Conservation (phyloP, 495 filamentous ascomycete genomes). For the Hypoxylon perforatum region DNA sequence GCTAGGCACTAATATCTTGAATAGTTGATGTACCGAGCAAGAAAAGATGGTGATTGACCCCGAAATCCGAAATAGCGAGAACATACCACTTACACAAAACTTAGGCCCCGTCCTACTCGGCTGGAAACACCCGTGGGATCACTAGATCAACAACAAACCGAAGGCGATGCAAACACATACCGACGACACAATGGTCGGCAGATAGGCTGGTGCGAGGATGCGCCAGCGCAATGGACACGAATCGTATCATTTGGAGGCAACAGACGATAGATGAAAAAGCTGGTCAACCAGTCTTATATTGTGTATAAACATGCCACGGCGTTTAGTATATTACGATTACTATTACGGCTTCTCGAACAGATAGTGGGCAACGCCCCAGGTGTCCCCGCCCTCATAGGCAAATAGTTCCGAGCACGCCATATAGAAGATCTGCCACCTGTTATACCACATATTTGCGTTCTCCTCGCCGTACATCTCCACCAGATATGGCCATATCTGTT, state of each 20-base stretch:
- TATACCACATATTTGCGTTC: slow-evolving; percentile 66
- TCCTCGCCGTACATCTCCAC: slow-evolving; percentile 69
- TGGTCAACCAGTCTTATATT: slow-evolving; percentile 14
- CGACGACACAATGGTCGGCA: slow-evolving; percentile 12
- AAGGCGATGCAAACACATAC: slow-evolving; percentile 3
- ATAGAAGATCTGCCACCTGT: slow-evolving; percentile 76
- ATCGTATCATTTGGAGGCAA: background rate
- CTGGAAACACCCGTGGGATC: slow-evolving; percentile 99
- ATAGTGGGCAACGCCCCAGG: slow-evolving; percentile 72
- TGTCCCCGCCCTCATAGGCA: slow-evolving; percentile 68
- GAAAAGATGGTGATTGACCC: slow-evolving; percentile 77
- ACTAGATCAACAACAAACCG: slow-evolving; percentile 66
- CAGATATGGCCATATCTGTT: slow-evolving; percentile 67
- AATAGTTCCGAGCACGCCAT: slow-evolving; percentile 76
- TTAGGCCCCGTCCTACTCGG: slow-evolving; percentile 80
- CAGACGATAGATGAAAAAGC: slow-evolving; percentile 20
- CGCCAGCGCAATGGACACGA: slow-evolving; percentile 21
- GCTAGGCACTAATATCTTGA: slow-evolving; percentile 14
- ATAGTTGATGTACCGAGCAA: slow-evolving; percentile 93
- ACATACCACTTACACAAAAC: slow-evolving; percentile 39
- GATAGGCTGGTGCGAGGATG: slow-evolving; percentile 4
- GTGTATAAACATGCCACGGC: slow-evolving; percentile 17
- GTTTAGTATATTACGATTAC: slow-evolving; percentile 18
- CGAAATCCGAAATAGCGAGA: slow-evolving; percentile 8
- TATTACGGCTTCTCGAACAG: slow-evolving; percentile 65